Percentiles rank a stretch among this genome's conserved stretches.
phyloP scores from a whole-genome alignment of 306 rosid species.

The Trifolium fragiferum region DNA sequence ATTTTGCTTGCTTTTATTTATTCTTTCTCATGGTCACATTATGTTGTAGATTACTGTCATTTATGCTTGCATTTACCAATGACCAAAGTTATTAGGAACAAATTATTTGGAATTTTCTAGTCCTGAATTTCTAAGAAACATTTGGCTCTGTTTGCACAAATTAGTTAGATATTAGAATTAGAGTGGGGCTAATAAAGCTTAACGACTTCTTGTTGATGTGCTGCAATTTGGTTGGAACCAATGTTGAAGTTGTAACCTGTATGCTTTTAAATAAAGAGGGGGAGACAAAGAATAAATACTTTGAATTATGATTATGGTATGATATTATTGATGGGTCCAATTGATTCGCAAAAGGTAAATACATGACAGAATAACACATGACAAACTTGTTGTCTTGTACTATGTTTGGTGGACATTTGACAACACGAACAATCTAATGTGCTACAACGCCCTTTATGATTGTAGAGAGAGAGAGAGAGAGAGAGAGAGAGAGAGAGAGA shows the following conservation, averaged over 20 bases:
- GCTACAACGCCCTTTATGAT: no score
- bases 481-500: no score
- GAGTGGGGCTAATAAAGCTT: background rate
- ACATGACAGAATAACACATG: no score
- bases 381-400: no score
- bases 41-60: constrained; percentile 11
- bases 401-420: no score
- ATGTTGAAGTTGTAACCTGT: background rate
- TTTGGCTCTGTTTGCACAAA: constrained; percentile 17
- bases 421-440: no score
- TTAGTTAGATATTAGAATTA: background rate
- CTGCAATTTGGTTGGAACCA: background rate
- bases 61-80: constrained; percentile 28
- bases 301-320: background rate
- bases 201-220: background rate
- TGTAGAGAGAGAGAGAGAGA: no score
- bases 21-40: constrained; percentile 6
- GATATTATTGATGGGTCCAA: background rate
- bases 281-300: no score
- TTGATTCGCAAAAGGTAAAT: no score
- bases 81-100: constrained; percentile 5
- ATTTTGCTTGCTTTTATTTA: constrained; percentile 22
- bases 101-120: constrained; percentile 6
- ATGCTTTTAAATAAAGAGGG: no score
- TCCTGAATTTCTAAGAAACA: background rate